Conservation (phyloP, 768 basidiomycete genomes). For the Mycena albidolilacea region DNA sequence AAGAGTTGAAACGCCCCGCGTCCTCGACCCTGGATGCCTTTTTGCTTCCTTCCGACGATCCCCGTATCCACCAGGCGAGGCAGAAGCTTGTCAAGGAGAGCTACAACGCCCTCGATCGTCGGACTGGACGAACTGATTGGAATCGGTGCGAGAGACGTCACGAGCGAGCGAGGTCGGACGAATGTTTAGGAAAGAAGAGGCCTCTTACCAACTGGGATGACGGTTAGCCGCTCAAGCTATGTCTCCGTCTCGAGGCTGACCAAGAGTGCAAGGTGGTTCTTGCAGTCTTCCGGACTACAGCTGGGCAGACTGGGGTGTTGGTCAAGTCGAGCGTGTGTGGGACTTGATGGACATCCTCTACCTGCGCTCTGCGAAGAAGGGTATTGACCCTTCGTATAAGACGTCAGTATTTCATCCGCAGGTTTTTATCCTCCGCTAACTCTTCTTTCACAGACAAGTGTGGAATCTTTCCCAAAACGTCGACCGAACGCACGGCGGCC, state of each 20-base stretch:
- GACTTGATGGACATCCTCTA: slow-evolving; percentile 95
- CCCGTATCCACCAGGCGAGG: slow-evolving; percentile 90
- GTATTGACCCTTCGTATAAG: slow-evolving; percentile 90
- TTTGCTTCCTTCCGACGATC: slow-evolving; percentile 91
- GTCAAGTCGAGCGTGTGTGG: slow-evolving; percentile 95
- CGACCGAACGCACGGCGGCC: slow-evolving; percentile 88
- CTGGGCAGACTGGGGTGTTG: slow-evolving; percentile 95
- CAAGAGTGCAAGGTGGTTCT: slow-evolving; percentile 71
- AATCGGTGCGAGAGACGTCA: slow-evolving; percentile 93
- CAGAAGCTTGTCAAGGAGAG: slow-evolving; percentile 85
- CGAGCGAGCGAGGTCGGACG: slow-evolving; percentile 88
- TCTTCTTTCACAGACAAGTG: slow-evolving; percentile 69
- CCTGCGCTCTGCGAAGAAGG: slow-evolving; percentile 84
- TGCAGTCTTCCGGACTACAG: slow-evolving; percentile 91
- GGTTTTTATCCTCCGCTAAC: slow-evolving; percentile 33
- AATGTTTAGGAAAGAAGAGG: slow-evolving; percentile 84
- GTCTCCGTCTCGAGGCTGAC: background rate
- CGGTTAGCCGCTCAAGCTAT: slow-evolving; percentile 59
- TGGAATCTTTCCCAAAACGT: slow-evolving; percentile 99
- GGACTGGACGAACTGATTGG: slow-evolving; percentile 89
- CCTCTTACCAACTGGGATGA: slow-evolving; percentile 96
- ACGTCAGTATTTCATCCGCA: slow-evolving; percentile 63
- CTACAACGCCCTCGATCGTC: slow-evolving; percentile 74
- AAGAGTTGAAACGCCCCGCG: slow-evolving; percentile 83
- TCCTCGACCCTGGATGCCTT: slow-evolving; percentile 94